phyloP scores from a whole-genome alignment of 768 basidiomycete genomes.

The Trametes cubensis region DNA sequence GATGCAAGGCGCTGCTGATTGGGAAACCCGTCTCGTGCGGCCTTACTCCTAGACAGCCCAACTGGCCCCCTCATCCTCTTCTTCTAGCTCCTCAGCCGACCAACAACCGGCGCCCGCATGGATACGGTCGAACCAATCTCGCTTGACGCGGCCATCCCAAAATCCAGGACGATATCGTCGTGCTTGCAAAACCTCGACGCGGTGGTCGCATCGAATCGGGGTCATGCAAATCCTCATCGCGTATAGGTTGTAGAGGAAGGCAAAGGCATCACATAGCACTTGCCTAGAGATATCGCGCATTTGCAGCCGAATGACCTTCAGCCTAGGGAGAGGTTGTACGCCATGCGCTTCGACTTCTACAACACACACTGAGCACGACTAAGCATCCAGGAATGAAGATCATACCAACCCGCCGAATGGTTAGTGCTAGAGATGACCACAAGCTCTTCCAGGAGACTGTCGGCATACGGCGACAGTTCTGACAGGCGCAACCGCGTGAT shows the following conservation, averaged over 20 bases:
- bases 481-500: neutral
- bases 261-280: neutral
- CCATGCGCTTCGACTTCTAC: too few species aligned
- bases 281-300: neutral
- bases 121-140: neutral
- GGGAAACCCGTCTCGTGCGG: too few species aligned
- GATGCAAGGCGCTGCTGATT: too few species aligned
- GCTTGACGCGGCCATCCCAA: neutral
- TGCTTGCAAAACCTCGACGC: neutral
- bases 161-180: neutral
- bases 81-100: neutral
- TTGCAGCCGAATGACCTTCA: neutral
- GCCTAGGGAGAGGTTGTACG: neutral
- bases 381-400: neutral
- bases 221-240: neutral
- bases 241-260: neutral
- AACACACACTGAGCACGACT: too few species aligned
- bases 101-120: neutral
- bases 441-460: neutral
- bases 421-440: neutral
- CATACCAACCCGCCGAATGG: neutral
- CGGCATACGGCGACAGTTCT: neutral
- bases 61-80: neutral
- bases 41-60: neutral
- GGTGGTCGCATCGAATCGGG: neutral